These are phyloP conservation scores for Leucaena leucocephala DNA, from an alignment of 306 rosid genomes.

Conservation along the genomic window DNA sequence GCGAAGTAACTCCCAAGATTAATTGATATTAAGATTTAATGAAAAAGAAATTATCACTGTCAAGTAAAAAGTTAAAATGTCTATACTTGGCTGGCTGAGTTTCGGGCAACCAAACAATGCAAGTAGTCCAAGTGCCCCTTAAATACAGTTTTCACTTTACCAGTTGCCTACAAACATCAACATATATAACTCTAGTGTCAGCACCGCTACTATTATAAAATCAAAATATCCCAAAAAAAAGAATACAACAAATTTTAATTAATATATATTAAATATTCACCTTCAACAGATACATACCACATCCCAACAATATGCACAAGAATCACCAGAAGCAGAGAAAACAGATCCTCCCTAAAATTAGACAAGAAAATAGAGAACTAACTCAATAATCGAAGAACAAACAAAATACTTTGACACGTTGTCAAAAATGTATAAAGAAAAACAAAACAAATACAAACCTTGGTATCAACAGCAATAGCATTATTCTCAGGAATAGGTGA, in stretches of 20 bases:
- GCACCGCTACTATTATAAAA: slow-evolving; percentile 15
- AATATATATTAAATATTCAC: slow-evolving; percentile 37
- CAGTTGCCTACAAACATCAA: slow-evolving; percentile 59
- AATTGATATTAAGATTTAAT: slow-evolving; percentile 18
- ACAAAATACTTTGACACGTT: slow-evolving; percentile 14
- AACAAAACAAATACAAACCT: slow-evolving; percentile 53
- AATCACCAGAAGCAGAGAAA: slow-evolving; percentile 89
- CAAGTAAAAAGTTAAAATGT: slow-evolving; percentile 27
- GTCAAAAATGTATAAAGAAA: background rate
- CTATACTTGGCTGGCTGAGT: slow-evolving; percentile 76
- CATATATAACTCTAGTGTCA: slow-evolving; percentile 31
- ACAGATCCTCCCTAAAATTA: slow-evolving; percentile 74
- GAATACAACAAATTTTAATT: slow-evolving; percentile 17
- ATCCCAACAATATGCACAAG: slow-evolving; percentile 97
- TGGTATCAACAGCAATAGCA: slow-evolving; percentile 74
- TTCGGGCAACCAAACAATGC: slow-evolving; percentile 85
- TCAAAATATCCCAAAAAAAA: slow-evolving; percentile 16
- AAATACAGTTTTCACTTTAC: slow-evolving; percentile 72
- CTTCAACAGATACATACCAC: slow-evolving; percentile 77
- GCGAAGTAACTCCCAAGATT: slow-evolving; percentile 6
- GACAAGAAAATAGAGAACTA: slow-evolving; percentile 31
- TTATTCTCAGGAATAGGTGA: slow-evolving; percentile 97
- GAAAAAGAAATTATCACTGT: slow-evolving; percentile 6
- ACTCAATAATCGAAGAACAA: slow-evolving; percentile 27
- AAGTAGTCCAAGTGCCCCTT: slow-evolving; percentile 90